These are phyloP conservation scores for Xylariaceae sp. DNA, from an alignment of 2,329 filamentous ascomycete genomes.

Conservation along the genomic window DNA sequence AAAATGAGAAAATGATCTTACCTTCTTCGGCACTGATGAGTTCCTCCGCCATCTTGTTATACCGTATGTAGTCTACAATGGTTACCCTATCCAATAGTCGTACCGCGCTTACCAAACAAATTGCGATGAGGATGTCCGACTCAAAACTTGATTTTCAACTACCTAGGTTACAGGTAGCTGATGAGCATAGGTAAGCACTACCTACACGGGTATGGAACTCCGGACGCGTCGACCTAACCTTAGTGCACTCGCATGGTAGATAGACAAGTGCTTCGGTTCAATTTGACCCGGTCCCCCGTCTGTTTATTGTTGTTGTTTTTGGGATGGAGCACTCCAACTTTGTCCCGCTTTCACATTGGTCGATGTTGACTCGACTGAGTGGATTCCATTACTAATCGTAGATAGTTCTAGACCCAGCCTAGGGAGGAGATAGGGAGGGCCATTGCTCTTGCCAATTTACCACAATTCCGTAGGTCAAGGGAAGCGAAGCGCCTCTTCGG, in stretches of 20 bases:
- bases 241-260: no score
- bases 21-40: slow-evolving; percentile 31
- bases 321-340: not conserved
- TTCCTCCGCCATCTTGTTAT: slow-evolving; percentile 28
- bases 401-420: not conserved
- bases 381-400: not conserved
- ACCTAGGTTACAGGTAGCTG: not conserved
- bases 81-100: not conserved
- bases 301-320: not conserved
- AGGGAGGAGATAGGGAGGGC: no score
- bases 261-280: slow-evolving; percentile 3
- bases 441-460: no score
- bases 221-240: not conserved
- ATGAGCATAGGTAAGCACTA: not conserved
- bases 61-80: not conserved
- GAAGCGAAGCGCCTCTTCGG: no score
- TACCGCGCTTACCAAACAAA: not conserved
- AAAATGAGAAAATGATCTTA: slow-evolving; percentile 14
- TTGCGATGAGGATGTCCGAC: not conserved
- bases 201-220: not conserved
- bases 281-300: slow-evolving; percentile 6
- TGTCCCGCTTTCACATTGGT: not conserved
- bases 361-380: not conserved
- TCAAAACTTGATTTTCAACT: not conserved
- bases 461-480: no score